Evolutionary conservation across 306 rosid genomes (phyloP), one percentile per base, ranked within the genome.

Genomic region (Albizia julibrissin): DNA sequence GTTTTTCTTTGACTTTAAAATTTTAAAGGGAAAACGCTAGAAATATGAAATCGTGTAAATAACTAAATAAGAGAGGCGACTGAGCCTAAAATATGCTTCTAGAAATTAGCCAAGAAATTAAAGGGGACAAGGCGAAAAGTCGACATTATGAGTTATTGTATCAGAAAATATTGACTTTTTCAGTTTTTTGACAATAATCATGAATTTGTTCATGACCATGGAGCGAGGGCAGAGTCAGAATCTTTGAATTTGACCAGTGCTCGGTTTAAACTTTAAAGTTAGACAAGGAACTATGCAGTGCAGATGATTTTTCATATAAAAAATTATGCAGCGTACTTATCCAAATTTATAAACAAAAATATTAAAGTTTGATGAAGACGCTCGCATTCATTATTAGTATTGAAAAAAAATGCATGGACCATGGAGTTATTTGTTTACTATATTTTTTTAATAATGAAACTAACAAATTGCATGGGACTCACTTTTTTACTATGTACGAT

Each of bases 51-150:
- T 10, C 7, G 33, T 31, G 26, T 3, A 64, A 5, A 14, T 14
- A 31, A 15, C 11, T 3, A 64, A 5, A 14, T 14, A 31, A 15
- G 70, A 15, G 70, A n/a, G 72, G 26, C 43, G n/a, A 7, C 4
- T 6, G 2, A 15, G 43, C 72, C 8, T n/a, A 6, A 33, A 66
- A 18, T 40, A 18, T 40, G 82, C 66, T 80, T 85, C 80, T 71
- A 43, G 84, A 85, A 81, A n/a, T n/a, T n/a, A 77, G 72, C 8
- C 8, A 24, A 61, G 18, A 1, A 15, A 24, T 10, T 10, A 16
- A 31, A 22, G 70, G 31, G 31, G 1, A 29, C 1, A 8, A 69
- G 82, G 43, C 24, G 3, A 56, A 67, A 49, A 69, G 66, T 65
- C 6, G 24, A 8, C 61, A 21, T 1, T 19, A 52, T 52, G 61